Conservation (phyloP, 805 yeast species). For the Metschnikowia bowlesiae region DNA sequence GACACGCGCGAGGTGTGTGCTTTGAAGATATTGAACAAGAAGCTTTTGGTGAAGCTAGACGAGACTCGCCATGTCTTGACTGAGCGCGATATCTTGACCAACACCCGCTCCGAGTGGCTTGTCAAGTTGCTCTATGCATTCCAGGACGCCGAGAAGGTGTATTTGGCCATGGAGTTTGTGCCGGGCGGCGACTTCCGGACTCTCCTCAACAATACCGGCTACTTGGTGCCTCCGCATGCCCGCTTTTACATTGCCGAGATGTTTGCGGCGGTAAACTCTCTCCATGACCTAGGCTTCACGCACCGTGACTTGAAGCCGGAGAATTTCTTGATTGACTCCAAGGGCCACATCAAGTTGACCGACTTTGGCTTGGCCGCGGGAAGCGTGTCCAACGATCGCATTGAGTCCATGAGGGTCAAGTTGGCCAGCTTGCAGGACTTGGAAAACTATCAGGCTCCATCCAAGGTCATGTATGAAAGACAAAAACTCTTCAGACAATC, state of each 20-base stretch:
- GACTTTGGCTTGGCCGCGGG: conserved; percentile 99
- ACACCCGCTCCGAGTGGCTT: conserved; percentile 92
- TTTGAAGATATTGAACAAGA: conserved; percentile 83
- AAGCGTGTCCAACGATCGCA: conserved; percentile 84
- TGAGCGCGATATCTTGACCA: conserved; percentile 95
- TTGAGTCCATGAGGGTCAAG: conserved; percentile 82
- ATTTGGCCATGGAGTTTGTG: conserved; percentile 98
- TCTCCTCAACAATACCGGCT: conserved; percentile 86
- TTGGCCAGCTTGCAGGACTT: conserved; percentile 69
- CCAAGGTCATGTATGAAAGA: conserved; percentile 79
- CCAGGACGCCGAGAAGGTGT: conserved; percentile 86
- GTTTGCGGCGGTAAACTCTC: conserved; percentile 91
- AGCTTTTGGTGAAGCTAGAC: conserved; percentile 78
- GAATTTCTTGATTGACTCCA: conserved; percentile 81
- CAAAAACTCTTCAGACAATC: conserved; percentile 82
- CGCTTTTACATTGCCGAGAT: conserved; percentile 92
- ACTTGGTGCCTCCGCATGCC: conserved; percentile 89
- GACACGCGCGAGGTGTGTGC: conserved; percentile 97
- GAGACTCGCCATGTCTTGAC: conserved; percentile 95
- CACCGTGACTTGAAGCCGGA: conserved; percentile 97
- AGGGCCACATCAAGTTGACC: conserved; percentile 88
- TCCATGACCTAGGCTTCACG: conserved; percentile 92
- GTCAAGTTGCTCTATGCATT: conserved; percentile 92
- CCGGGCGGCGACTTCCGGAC: conserved; percentile 99
- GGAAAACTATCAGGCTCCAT: conserved; percentile 52